A percentile compares a stretch with the other conserved stretches of the same genome.
Evolutionary conservation across 768 basidiomycete genomes (phyloP).

Genomic region (Harrya chromipes): DNA sequence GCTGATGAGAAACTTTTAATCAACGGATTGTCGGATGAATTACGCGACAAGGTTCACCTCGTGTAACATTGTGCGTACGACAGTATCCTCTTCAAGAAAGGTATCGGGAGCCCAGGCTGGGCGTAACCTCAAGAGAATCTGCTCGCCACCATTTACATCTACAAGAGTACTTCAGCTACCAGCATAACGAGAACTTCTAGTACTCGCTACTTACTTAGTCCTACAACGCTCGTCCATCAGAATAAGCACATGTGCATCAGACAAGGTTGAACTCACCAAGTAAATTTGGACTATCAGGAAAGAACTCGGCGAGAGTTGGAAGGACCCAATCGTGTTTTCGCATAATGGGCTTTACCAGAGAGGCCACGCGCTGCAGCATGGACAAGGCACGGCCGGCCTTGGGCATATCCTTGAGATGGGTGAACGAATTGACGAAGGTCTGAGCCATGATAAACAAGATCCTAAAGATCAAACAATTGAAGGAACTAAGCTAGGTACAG

Average conservation of each 20-base stretch:
- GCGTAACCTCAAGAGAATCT: constrained; percentile 81
- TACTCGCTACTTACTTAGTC: constrained; percentile 35
- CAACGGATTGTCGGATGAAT: not conserved
- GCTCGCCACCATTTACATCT: constrained; percentile 78
- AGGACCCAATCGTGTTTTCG: constrained; percentile 76
- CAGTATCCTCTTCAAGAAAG: constrained; percentile 71
- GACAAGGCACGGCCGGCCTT: constrained; percentile 64
- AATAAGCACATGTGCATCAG: not conserved
- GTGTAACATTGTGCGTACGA: constrained; percentile 86
- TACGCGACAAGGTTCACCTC: constrained; percentile 49
- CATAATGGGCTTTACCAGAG: constrained; percentile 94
- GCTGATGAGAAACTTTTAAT: constrained; percentile 40
- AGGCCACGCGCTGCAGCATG: constrained; percentile 66
- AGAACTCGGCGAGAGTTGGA: constrained; percentile 83
- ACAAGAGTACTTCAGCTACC: not conserved
- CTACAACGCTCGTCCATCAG: constrained; percentile 20
- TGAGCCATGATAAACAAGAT: constrained; percentile 43
- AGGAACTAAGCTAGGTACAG: too few species aligned
- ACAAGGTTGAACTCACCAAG: constrained; percentile 51
- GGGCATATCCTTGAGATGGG: constrained; percentile 66
- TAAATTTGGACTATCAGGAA: constrained; percentile 68
- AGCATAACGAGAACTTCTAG: not conserved
- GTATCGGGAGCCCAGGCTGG: constrained; percentile 64
- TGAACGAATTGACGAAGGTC: constrained; percentile 60
- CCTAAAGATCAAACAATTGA: too few species aligned